Conservation (phyloP, 1,284 basidiomycete genomes). For the Rhodotorula sp. region DNA sequence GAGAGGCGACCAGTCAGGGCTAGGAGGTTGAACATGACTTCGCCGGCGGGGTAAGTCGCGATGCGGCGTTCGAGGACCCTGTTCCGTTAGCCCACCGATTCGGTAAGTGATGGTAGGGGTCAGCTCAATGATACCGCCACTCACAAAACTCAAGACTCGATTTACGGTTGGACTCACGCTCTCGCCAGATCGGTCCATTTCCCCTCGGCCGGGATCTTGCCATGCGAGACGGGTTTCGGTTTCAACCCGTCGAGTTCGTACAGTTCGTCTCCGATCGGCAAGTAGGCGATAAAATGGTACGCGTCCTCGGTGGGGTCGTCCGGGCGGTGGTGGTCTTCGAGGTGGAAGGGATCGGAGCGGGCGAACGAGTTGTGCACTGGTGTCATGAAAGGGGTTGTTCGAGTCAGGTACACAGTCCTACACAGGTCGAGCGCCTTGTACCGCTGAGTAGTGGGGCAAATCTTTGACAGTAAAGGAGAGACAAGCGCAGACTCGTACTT, state of each 20-base stretch:
- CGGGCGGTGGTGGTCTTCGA: conserved; percentile 35
- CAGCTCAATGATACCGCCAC: too few relatives aligned
- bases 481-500: too few relatives aligned
- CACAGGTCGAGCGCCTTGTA: too few relatives aligned
- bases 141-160: too few relatives aligned
- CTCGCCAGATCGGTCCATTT: conserved; percentile 68
- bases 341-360: conserved; percentile 69
- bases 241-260: conserved; percentile 88
- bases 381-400: not conserved
- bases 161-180: too few relatives aligned
- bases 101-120: too few relatives aligned
- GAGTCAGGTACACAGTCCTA: not conserved
- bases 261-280: conserved; percentile 74
- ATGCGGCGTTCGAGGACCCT: conserved; percentile 52
- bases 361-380: conserved; percentile 79
- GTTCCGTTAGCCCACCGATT: too few relatives aligned
- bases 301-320: conserved; percentile 59
- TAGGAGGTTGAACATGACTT: conserved; percentile 81
- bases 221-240: conserved; percentile 73
- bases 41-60: conserved; percentile 40
- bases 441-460: conserved; percentile 51
- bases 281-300: conserved; percentile 87
- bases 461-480: too few relatives aligned
- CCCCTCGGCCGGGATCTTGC: conserved; percentile 55
- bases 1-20: conserved; percentile 56